Evolutionary conservation across 2,329 filamentous ascomycete genomes (phyloP), one percentile per base, ranked within the genome.

Genomic region (Fusarium circinatum): DNA sequence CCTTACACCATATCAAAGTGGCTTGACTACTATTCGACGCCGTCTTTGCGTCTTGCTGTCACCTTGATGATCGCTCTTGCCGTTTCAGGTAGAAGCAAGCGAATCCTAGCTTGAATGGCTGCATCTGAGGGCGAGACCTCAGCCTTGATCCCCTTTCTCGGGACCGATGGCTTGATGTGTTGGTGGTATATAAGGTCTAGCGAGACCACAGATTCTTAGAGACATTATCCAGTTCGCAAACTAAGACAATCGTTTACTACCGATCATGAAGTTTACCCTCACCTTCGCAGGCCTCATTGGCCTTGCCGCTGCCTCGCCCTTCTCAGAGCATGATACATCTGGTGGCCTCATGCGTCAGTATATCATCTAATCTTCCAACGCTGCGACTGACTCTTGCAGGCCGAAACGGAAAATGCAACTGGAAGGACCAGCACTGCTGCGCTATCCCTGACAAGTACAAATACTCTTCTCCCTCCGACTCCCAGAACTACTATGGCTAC

Each of bases 401-500:
- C 5, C 74, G 75, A 18, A 48, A 13, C 1, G 42, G 26, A 20
- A 75, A 51, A 20, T 77, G 75, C 12, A 56, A 71, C 13, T 76
- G 57, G 54, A 73, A 74, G 38, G 62, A 74, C 15, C 63, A 70
- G 39, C 34, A 54, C 32, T 77, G 72, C 26, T 77, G 75, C 34
- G 30, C 45, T 15, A 55, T 58, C 28, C 57, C 59, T 1, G 36
- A 61, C 36, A 49, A 49, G 14, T 67, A 66, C 44, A 57, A 49
- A 17, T 22, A 62, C 22, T 32, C 36, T 20, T 47, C 48, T 9
- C 26, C 45, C 5, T 15, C 32, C 14, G 26, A 52, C 47, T 3
- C 41, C 30, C 68, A 32, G 30, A 44, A 45, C 11, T 36, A 68
- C 44, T 63, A 74, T 12, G 48, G 52, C 3, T 38, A 68, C 5